Percentiles rank a stretch among this genome's conserved stretches.
phyloP scores from a whole-genome alignment of 495 filamentous ascomycete species.

The Podospora tetraspora region DNA sequence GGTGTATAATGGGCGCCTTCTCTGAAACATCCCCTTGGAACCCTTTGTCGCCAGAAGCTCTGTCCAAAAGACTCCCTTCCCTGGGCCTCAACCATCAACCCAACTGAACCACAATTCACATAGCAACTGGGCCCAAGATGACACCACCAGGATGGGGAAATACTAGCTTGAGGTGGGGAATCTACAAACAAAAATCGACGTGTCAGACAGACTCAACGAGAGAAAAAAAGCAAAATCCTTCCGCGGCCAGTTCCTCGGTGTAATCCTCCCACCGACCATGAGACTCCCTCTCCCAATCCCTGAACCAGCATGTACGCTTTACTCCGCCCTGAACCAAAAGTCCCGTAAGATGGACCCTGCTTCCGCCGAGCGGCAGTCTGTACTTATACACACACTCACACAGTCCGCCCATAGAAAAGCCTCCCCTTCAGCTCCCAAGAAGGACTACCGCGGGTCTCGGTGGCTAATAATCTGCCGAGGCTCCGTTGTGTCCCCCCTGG shows the following conservation, averaged over 20 bases:
- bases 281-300: not conserved
- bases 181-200: slow-evolving; percentile 30
- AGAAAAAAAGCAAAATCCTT: slow-evolving; percentile 5
- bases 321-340: not conserved
- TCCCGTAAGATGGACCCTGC: not conserved
- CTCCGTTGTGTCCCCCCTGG: slow-evolving; percentile 66
- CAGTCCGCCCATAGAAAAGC: not conserved
- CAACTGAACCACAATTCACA: not conserved
- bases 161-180: slow-evolving; percentile 23
- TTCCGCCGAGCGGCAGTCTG: slow-evolving; percentile 7
- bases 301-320: slow-evolving; percentile 10
- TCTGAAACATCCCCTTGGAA: not conserved
- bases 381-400: slow-evolving; percentile 31
- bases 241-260: not conserved
- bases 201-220: slow-evolving; percentile 11
- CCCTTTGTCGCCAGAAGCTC: not conserved
- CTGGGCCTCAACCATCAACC: not conserved
- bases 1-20: not conserved
- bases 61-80: not conserved
- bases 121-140: not conserved
- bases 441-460: not conserved
- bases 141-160: not conserved
- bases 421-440: not conserved
- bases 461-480: slow-evolving; percentile 42
- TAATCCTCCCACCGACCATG: not conserved